Evolutionary conservation across 768 basidiomycete genomes (phyloP), one percentile per base, ranked within the genome.

Genomic region (Phaeotremella fagi): DNA sequence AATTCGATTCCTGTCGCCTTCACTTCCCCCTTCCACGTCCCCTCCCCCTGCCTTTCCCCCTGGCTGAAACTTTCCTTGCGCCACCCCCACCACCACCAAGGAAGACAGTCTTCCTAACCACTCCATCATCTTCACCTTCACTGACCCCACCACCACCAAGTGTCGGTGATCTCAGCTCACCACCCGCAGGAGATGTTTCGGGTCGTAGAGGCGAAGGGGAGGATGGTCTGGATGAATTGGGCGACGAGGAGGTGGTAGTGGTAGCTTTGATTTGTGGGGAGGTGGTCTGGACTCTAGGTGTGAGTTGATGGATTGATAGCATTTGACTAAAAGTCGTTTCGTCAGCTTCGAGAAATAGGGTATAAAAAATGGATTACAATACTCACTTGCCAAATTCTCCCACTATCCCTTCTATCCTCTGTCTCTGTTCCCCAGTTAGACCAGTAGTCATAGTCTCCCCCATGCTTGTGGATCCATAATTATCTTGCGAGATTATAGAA

Each of bases 381-480:
- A 52, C 54, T 56, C 51, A 60, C 59, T 54, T 54, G 33, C 55
- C 55, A 11, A 57, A 51, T 36, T 56, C 47, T 26, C 60, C 5
- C 16, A 55, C 60, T 16, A 61, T 61, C 29, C 47, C 60, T 41
- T 61, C 60, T 7, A 61, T 61, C 20, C 60, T 27, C 31, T 35
- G 24, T 11, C 60, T 36, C 43, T 61, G 60, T n/a, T 61, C 60
- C 28, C 55, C 60, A 41, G 60, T 61, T 38, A 61, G 44, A 14
- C 60, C 60, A 3, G 38, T 12, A 12, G 38, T 27, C 31, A 29
- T 12, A 29, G 51, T 44, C 23, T 60, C 59, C 27, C 29, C 28
- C 11, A 20, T 28, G 31, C 18, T 43, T 2, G 48, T 56, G 4
- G 59, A 37, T 20, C 59, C 59, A 43, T 60, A 60, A 22, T 41